Evolutionary conservation across 306 rosid species (phyloP).

Genomic region (Cyclanthera cordifolia): DNA sequence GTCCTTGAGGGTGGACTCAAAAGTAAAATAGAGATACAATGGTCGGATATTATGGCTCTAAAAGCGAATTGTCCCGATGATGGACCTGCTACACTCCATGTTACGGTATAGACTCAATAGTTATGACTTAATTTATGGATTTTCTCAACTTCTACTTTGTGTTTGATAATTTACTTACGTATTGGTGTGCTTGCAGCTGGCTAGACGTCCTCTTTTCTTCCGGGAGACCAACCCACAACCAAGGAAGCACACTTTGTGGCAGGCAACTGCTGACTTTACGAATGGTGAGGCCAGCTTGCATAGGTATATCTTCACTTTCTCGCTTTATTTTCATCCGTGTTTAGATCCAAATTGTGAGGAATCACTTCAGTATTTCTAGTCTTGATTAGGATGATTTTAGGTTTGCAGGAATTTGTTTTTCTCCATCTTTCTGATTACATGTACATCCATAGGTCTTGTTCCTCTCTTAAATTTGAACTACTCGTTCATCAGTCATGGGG

Average conservation of each 20-base stretch:
- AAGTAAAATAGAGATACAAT: slow-evolving; percentile 80
- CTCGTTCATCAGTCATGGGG: background rate
- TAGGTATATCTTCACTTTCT: slow-evolving; percentile 29
- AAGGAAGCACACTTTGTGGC: slow-evolving; percentile 82
- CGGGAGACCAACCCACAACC: slow-evolving; percentile 92
- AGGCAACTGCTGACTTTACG: slow-evolving; percentile 77
- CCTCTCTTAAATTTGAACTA: background rate
- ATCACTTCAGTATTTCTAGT: background rate
- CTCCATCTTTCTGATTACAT: background rate
- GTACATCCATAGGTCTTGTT: background rate
- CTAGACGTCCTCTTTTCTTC: slow-evolving; percentile 80
- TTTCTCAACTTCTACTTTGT: background rate
- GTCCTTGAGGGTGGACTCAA: slow-evolving; percentile 76
- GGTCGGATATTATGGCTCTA: slow-evolving; percentile 72
- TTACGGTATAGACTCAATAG: slow-evolving; percentile 41
- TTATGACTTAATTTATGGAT: background rate
- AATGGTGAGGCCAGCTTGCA: slow-evolving; percentile 59
- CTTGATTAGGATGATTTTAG: background rate
- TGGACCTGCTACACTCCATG: slow-evolving; percentile 48
- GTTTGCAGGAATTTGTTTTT: background rate
- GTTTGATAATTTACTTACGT: background rate
- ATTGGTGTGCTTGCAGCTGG: slow-evolving; percentile 36
- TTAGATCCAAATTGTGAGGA: background rate
- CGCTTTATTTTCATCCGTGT: background rate
- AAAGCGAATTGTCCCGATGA: slow-evolving; percentile 54